Base-by-base conservation (phyloP, 352 stramenopile species). In the Globisporangium yorkense region DNA sequence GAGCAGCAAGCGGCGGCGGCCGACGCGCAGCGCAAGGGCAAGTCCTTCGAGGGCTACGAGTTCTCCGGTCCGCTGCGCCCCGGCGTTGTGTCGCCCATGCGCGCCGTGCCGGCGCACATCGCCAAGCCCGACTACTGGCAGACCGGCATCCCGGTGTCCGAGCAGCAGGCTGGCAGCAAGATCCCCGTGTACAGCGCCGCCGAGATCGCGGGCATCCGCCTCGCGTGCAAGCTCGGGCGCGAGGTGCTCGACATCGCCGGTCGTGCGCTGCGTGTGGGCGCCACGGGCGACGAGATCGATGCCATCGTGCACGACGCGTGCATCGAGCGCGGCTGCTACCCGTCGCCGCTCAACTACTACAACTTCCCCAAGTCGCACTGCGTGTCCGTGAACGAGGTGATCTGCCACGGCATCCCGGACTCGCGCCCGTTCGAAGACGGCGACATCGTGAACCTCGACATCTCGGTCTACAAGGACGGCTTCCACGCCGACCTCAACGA, bases 391-490 rank as follows among this genome's bases (percentile, higher is more conserved):
- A 99, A 99, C 61, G 96, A 98, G 65, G 88, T 98, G 1, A 97
- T 98, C 55, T 98, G 94, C 68, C 95, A 98, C 68, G 97, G 97
- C 20, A 99, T 99, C 64, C 97, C 97, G 3, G 97, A 99, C 82
- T 96, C 85, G 59, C 76, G 96, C 56, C 81, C 95, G 18, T 73
- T 99, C 44, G 62, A 98, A 65, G 87, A 98, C 20, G 97, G 96
- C 18, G 97, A 99, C 66, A 98, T 99, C 77, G 92, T 99, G 15
- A 99, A 99, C 75, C 82, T 99, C 39, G 97, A 99, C 75, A 85
- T 99, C 9, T 97, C 92, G 7, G 92, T 97, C 4, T 99, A 97
- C 81, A 92, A 98, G 59, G 79, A 99, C 65, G 97, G 97, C 44
- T 99, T 95, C 71, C 97, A 99, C 67, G 90, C 84, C 40, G 97